Evolutionary conservation across 306 rosid species (phyloP), one percentile per base, ranked within the genome.

Genomic region (Cucumis hystrix): DNA sequence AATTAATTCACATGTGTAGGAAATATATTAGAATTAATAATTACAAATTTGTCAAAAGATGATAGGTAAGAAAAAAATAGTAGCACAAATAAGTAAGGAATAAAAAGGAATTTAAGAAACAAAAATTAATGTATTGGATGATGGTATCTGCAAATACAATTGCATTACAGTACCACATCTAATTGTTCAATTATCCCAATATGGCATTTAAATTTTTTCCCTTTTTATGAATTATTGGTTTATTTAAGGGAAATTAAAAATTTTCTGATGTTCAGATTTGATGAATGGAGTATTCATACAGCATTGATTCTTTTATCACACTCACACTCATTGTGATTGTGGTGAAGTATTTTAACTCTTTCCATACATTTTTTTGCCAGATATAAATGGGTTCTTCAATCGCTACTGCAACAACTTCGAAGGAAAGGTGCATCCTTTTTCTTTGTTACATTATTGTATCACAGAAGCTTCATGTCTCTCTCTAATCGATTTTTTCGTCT

Each of bases 341-440:
- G 13, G 23, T 41, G 76, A 52, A 74, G 64, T 74, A 52, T 74
- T 74, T 73, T 80, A 37, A 70, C 60, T 68, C 47, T 23, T 58
- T 51, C 62, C 43, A 66, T 10, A 57, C 67, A 47, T 60, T 56
- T 39, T 81, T 81, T 49, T 83, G 84, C 80, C 87, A 94, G 98
- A 90, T 82, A 91, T 94, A 77, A 94, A 91, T 81, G 91, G 83
- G 17, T 82, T 91, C 58, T 94, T 94, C 90, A 91, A 91, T 80
- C 89, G 84, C 84, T 88, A 84, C 30, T 94, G 97, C 75, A 54
- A 59, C 76, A 91, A 90, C 86, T 89, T 90, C 85, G 85, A 83
- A 82, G 98, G 98, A 77, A 94, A 94, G 95, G 98, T 94, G 76
- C 73, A 88, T 84, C 65, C 23, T 21, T 67, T 69, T 76, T 64